Evolutionary conservation across 1,284 basidiomycete species (phyloP), one percentile per base, ranked within the genome.

Genomic region (Moniliophthora roreri): DNA sequence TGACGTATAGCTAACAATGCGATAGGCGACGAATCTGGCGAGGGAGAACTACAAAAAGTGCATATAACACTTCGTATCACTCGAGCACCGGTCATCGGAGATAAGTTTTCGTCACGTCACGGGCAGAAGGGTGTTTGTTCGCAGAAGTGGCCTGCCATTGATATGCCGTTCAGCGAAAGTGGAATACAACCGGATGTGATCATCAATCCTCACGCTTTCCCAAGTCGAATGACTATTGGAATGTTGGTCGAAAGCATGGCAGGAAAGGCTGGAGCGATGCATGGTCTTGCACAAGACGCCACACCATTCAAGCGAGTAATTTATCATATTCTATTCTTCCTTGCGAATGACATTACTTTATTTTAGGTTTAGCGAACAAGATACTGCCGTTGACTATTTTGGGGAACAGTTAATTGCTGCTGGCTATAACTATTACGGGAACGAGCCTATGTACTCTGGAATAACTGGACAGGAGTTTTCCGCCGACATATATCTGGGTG

Each of bases 181-280:
- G 97, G 97, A 11, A 95, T 99, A 84, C 96, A 98, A 71, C 97
- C 97, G 1, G 97, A 99, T 70, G 87, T 99, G 51, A 99, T 99
- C 70, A 99, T 99, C 78, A 99, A 99, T 72, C 97, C 97, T 32
- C 97, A 99, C 70, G 97, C 97, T 18, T 99, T 99, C 81, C 97
- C 97, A 1, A 93, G 89, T 77, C 93, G 97, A 63, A 99, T 99
- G 97, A 99, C 97, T 6, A 99, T 99, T 64, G 97, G 97, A 55
- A 99, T 99, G 97, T 87, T 99, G 67, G 95, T 99, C 58, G 97
- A 99, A 80, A 95, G 92, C 71, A 89, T 99, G 84, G 97, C 97
- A 1, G 97, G 95, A 38, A 99, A 99, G 71, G 91, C 96, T 1
- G 97, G 97, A 56, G 93, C 96, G 2, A 92, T 99, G 89, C 97